Conservation (phyloP, 768 basidiomycete genomes). For the Trametes punicea region DNA sequence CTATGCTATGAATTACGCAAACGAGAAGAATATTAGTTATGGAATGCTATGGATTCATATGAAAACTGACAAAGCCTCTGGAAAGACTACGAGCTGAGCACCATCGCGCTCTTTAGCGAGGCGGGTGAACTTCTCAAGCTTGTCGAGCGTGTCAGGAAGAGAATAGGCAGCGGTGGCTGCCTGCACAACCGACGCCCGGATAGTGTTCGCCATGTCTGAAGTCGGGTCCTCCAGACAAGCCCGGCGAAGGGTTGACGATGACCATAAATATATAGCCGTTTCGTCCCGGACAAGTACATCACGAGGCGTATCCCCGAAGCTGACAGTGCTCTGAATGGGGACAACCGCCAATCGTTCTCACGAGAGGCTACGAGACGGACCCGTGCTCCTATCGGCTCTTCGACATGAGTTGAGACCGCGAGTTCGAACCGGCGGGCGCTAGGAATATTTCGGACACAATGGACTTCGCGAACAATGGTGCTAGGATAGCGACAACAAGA, state of each 20-base stretch:
- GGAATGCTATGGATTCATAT: neutral
- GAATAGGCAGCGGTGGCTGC: constrained; percentile 46
- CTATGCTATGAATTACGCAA: constrained; percentile 40
- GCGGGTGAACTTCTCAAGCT: constrained; percentile 44
- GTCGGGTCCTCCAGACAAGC: neutral
- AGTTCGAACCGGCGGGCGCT: neutral
- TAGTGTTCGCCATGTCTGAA: constrained; percentile 26
- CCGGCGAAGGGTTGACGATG: too few species aligned
- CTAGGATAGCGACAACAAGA: neutral
- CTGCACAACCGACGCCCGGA: constrained; percentile 53
- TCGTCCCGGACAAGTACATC: constrained; percentile 4
- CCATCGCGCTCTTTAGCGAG: constrained; percentile 46
- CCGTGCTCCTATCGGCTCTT: constrained; percentile 3
- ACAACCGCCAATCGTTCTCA: constrained; percentile 2
- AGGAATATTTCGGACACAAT: neutral
- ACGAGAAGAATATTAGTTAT: neutral
- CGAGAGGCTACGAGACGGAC: constrained; percentile 1
- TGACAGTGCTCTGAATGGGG: too few species aligned
- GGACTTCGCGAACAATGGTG: neutral
- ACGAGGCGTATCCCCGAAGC: too few species aligned
- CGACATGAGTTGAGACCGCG: neutral
- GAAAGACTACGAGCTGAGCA: constrained; percentile 50
- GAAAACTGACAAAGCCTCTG: constrained; percentile 48
- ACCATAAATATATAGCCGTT: neutral
- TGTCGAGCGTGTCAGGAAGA: constrained; percentile 44